Percentiles rank a stretch among this genome's conserved stretches.
phyloP scores from a whole-genome alignment of 2,329 filamentous ascomycete species.

The Hypoxylon rubiginosum region DNA sequence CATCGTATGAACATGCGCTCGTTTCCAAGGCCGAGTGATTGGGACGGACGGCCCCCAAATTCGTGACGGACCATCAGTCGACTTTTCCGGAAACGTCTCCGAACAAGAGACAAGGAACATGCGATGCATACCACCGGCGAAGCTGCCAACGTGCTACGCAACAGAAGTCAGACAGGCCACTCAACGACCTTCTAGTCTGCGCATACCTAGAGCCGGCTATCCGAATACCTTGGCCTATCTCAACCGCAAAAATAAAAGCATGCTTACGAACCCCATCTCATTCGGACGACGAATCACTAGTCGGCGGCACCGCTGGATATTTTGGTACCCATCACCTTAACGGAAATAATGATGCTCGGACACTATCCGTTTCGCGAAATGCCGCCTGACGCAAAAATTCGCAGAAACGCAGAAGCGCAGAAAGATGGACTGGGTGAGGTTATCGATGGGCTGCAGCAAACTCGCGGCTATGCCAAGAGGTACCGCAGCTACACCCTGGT shows the following conservation, averaged over 20 bases:
- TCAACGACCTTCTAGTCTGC: constrained; percentile 3
- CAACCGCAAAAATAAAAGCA: constrained; percentile 13
- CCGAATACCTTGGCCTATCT: constrained; percentile 6
- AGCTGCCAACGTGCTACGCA: constrained; percentile 4
- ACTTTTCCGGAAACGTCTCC: constrained; percentile 11
- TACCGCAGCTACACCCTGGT: constrained; percentile 30
- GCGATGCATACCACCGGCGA: constrained; percentile 19
- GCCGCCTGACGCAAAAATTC: constrained; percentile 12
- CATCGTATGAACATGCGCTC: constrained; percentile 76
- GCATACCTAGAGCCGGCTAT: constrained; percentile 9
- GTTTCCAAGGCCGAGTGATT: constrained; percentile 48
- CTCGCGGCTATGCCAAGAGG: constrained; percentile 34
- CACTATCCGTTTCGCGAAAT: not conserved
- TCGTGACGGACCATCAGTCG: constrained; percentile 19
- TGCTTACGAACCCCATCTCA: constrained; percentile 18
- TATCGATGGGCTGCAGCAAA: constrained; percentile 29
- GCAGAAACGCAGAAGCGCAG: constrained; percentile 12
- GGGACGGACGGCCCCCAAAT: constrained; percentile 8
- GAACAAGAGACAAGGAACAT: constrained; percentile 1
- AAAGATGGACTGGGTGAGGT: constrained; percentile 25
- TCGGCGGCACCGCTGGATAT: constrained; percentile 7
- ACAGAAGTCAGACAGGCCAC: not conserved
- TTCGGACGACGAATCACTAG: constrained; percentile 19
- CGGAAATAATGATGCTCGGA: constrained; percentile 10
- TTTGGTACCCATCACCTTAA: constrained; percentile 26